Evolutionary conservation across 129 eudicot species (phyloP).

Genomic region (Lactuca sativa): DNA sequence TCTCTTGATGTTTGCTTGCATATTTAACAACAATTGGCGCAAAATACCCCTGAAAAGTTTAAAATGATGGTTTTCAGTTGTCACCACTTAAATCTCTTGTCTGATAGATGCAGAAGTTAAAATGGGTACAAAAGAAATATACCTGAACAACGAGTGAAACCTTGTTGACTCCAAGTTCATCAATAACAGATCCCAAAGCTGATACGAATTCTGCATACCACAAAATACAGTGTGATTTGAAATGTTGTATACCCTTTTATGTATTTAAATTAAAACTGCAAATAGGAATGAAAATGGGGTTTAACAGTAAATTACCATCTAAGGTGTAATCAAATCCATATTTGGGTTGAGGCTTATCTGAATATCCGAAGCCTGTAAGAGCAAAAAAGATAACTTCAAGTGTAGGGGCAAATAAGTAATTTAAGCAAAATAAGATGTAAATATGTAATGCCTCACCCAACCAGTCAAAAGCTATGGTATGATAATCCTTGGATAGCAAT

Average conservation of each 20-base stretch:
- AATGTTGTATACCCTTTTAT: neutral
- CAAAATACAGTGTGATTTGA: slow-evolving; percentile 7
- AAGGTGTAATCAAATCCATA: slow-evolving; percentile 96
- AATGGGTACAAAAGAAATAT: slow-evolving; percentile 1
- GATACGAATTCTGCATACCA: slow-evolving; percentile 72
- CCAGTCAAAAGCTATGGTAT: slow-evolving; percentile 92
- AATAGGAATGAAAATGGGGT: neutral
- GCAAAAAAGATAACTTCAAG: slow-evolving; percentile 20
- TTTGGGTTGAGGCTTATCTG: slow-evolving; percentile 93
- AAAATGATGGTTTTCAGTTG: slow-evolving; percentile 1
- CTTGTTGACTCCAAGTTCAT: slow-evolving; percentile 60
- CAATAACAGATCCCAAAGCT: slow-evolving; percentile 72
- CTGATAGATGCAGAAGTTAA: slow-evolving; percentile 18
- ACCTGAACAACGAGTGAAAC: slow-evolving; percentile 95
- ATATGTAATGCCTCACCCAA: slow-evolving; percentile 50
- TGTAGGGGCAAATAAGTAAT: slow-evolving; percentile 2
- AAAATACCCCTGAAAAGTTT: slow-evolving; percentile 77
- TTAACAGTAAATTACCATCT: slow-evolving; percentile 50
- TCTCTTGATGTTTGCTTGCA: slow-evolving; percentile 87
- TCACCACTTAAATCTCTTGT: slow-evolving; percentile 9
- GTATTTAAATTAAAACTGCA: neutral
- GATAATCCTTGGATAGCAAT: slow-evolving; percentile 67
- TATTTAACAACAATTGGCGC: slow-evolving; percentile 91
- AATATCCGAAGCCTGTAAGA: slow-evolving; percentile 88
- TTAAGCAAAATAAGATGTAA: neutral